Conservation (phyloP, 768 basidiomycete species). For the Obba rivulosa region DNA sequence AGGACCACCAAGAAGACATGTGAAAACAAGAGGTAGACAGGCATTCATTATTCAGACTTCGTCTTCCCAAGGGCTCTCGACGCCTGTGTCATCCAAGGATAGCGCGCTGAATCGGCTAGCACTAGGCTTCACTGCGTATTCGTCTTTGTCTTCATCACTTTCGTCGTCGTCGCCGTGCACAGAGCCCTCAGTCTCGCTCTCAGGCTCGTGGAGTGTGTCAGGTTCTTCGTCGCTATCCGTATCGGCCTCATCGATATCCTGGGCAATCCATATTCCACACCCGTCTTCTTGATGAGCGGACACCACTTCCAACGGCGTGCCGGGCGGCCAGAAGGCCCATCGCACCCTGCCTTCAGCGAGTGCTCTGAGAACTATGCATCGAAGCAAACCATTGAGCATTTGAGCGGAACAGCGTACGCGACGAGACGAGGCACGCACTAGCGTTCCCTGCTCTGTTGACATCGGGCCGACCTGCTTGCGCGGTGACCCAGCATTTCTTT, state of each 20-base stretch:
- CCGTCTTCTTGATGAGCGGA: conserved; percentile 23
- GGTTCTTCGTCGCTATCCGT: conserved; percentile 22
- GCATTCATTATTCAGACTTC: not conserved
- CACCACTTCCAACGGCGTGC: conserved; percentile 22
- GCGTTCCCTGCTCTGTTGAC: conserved; percentile 85
- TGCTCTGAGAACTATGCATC: conserved; percentile 61
- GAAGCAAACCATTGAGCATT: not conserved
- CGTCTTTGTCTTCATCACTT: conserved; percentile 8
- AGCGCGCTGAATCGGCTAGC: conserved; percentile 35
- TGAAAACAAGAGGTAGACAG: no score
- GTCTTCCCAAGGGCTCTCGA: conserved; percentile 23
- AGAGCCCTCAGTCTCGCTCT: conserved; percentile 9
- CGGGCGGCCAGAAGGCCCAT: conserved; percentile 87
- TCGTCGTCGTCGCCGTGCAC: conserved; percentile 21
- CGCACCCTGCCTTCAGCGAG: conserved; percentile 74
- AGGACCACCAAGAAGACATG: no score
- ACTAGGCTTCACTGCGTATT: conserved; percentile 1
- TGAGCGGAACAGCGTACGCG: not conserved
- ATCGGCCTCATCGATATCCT: conserved; percentile 14
- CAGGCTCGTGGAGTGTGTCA: conserved; percentile 15
- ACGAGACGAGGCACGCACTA: conserved; percentile 46
- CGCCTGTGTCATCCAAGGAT: conserved; percentile 28
- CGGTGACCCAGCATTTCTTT: conserved; percentile 81
- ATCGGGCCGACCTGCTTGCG: conserved; percentile 87
- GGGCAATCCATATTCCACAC: conserved; percentile 49